Conservation (phyloP, 305 asterid genomes). For the Stenogyne calaminthoides region DNA sequence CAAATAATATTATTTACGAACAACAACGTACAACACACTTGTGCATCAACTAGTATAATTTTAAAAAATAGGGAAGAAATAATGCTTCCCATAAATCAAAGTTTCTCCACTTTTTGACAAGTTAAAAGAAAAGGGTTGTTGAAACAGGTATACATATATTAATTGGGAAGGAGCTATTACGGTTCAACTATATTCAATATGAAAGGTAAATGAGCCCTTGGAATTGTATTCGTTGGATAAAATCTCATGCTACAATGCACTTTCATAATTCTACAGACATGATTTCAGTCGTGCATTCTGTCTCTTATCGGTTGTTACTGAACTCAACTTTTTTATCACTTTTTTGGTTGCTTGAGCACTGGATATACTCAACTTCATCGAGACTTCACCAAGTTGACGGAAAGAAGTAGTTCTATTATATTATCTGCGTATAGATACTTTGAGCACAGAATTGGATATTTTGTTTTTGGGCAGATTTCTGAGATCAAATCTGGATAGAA, state of each 20-base stretch:
- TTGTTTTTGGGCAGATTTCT: slow-evolving; percentile 19
- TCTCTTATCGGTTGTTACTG: background rate
- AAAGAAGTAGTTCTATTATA: slow-evolving; percentile 9
- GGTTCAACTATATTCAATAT: no score
- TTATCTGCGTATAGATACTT: slow-evolving; percentile 15
- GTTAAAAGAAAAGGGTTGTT: no score
- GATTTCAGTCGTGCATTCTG: slow-evolving; percentile 4
- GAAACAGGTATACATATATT: no score
- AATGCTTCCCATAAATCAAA: no score
- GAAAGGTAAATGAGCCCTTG: no score
- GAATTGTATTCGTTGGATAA: no score
- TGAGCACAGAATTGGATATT: background rate
- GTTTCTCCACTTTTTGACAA: no score
- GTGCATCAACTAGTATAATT: no score
- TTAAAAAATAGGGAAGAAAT: no score
- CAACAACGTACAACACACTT: no score
- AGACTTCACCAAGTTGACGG: slow-evolving; percentile 4
- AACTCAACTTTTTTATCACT: background rate
- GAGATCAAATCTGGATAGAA: slow-evolving; percentile 13
- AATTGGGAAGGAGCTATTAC: no score
- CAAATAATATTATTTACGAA: no score
- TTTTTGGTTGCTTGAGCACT: slow-evolving; percentile 23
- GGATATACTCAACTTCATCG: slow-evolving; percentile 20
- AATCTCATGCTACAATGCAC: background rate
- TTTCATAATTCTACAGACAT: slow-evolving; percentile 7